Evolutionary conservation across 257 asterid genomes (phyloP).

Genomic region (Nicotiana obtusifolia): DNA sequence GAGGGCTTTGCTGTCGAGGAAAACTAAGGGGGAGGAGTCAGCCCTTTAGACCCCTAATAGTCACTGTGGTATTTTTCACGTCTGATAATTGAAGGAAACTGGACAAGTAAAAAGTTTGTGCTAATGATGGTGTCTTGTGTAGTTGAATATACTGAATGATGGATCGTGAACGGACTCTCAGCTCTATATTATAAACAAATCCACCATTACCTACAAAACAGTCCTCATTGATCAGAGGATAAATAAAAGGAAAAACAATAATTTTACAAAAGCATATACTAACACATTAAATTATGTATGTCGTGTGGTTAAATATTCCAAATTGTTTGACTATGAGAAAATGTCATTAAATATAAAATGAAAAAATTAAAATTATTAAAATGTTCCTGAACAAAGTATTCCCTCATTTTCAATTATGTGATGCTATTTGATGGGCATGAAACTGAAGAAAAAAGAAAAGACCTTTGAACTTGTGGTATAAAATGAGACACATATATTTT

Average conservation of each 20-base stretch:
- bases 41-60: neutral
- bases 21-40: conserved; percentile 2
- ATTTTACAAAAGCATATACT: neutral
- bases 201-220: neutral
- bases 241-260: neutral
- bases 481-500: too few species aligned
- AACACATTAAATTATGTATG: neutral
- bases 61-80: neutral
- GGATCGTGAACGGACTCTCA: conserved; percentile 15
- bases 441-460: too few species aligned
- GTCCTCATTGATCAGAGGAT: neutral
- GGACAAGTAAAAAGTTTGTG: conserved; percentile 34
- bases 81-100: conserved; percentile 17
- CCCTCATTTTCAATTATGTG: too few species aligned
- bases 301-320: neutral
- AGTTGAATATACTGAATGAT: conserved; percentile 34
- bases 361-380: too few species aligned
- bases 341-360: too few species aligned
- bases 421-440: too few species aligned
- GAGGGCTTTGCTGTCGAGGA: conserved; percentile 21
- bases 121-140: conserved; percentile 56
- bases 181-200: neutral
- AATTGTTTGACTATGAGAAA: neutral
- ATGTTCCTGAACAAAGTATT: too few species aligned
- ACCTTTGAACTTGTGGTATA: too few species aligned